Percentiles rank a stretch among this genome's conserved stretches.
Evolutionary conservation across 2,329 filamentous ascomycete genomes (phyloP).

Genomic region (Pseudopyricularia javanii): DNA sequence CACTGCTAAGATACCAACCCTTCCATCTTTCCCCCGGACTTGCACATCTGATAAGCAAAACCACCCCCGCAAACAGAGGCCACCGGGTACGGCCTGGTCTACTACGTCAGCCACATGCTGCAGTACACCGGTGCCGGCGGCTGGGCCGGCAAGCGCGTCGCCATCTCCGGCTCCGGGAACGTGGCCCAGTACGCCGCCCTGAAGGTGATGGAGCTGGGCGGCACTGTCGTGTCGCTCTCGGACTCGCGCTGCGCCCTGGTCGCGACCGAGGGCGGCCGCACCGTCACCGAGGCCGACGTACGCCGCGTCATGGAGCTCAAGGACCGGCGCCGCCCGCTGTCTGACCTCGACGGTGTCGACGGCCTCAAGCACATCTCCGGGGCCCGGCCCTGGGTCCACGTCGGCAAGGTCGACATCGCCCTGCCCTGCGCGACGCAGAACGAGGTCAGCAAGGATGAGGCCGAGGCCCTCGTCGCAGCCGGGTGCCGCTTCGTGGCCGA

Average conservation of each 20-base stretch:
- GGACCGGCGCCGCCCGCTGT: slow-evolving; percentile 72
- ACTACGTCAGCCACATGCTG: slow-evolving; percentile 96
- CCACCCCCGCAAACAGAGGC: slow-evolving; percentile 46
- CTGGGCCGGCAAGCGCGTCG: slow-evolving; percentile 84
- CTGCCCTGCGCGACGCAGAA: slow-evolving; percentile 95
- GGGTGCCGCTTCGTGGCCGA: slow-evolving; percentile 84
- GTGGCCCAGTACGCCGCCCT: slow-evolving; percentile 96
- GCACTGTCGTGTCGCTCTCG: slow-evolving; percentile 81
- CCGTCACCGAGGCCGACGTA: slow-evolving; percentile 72
- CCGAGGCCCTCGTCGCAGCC: slow-evolving; percentile 61
- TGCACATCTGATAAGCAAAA: too few relatives aligned
- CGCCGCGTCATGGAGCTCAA: slow-evolving; percentile 72
- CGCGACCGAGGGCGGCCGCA: slow-evolving; percentile 48
- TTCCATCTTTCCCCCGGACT: too few relatives aligned
- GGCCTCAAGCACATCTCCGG: slow-evolving; percentile 74
- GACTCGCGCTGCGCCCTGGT: slow-evolving; percentile 82
- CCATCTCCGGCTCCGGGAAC: slow-evolving; percentile 94
- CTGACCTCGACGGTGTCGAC: slow-evolving; percentile 39
- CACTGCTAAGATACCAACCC: too few relatives aligned
- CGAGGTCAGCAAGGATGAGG: slow-evolving; percentile 89
- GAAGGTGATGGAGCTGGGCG: slow-evolving; percentile 92
- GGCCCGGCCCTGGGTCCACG: slow-evolving; percentile 82
- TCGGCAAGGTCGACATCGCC: slow-evolving; percentile 79
- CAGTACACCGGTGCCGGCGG: slow-evolving; percentile 75
- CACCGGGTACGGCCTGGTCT: slow-evolving; percentile 91